Evolutionary conservation across 2,329 filamentous ascomycete genomes (phyloP).

Genomic region (Didymella pinodella): DNA sequence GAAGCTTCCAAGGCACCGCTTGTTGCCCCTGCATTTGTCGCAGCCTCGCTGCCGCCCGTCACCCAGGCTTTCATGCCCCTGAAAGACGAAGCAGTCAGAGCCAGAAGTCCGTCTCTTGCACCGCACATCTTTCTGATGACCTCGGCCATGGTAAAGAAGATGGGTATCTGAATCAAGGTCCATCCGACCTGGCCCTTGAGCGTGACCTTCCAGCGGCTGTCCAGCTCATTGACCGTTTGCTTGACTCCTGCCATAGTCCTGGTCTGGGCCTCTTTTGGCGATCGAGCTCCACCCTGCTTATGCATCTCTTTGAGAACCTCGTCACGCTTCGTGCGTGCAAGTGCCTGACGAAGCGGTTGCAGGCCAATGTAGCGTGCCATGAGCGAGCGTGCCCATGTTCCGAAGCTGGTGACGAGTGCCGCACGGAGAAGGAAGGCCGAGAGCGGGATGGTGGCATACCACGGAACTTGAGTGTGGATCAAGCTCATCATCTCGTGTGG

Average conservation of each 20-base stretch:
- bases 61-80: constrained; percentile 10
- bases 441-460: constrained; percentile 63
- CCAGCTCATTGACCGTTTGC: constrained; percentile 34
- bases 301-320: constrained; percentile 22
- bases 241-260: constrained; percentile 28
- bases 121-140: constrained; percentile 48
- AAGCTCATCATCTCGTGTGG: constrained; percentile 58
- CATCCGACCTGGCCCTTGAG: constrained; percentile 37
- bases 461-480: constrained; percentile 64
- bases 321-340: constrained; percentile 35
- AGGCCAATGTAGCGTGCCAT: constrained; percentile 54
- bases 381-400: constrained; percentile 53
- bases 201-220: constrained; percentile 43
- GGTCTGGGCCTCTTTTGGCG: constrained; percentile 26
- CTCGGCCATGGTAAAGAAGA: constrained; percentile 51
- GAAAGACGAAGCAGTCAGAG: constrained; percentile 30
- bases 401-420: constrained; percentile 56
- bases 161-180: constrained; percentile 45
- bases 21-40: background rate
- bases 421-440: constrained; percentile 62
- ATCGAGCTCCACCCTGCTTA: constrained; percentile 31
- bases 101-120: constrained; percentile 41
- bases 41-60: background rate
- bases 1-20: constrained; percentile 1
- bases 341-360: constrained; percentile 51